These are phyloP conservation scores for Candida lessepsii DNA, from an alignment of 805 yeast species.

Conservation along the genomic window DNA sequence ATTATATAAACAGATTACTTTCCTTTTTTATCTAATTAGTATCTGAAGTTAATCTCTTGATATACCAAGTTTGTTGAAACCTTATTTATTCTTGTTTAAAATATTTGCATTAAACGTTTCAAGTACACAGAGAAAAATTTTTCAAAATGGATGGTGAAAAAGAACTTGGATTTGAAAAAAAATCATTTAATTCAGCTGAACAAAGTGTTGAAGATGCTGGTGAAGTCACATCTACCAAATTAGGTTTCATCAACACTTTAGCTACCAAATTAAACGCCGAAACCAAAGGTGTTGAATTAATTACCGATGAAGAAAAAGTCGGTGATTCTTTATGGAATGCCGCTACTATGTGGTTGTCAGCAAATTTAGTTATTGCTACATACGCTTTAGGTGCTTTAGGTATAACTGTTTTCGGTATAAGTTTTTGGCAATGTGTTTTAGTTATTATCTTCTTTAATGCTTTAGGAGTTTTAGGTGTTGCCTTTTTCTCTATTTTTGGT, in stretches of 20 bases:
- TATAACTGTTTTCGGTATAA: slow-evolving; percentile 59
- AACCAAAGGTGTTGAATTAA: slow-evolving; percentile 73
- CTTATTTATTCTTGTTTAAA: neutral
- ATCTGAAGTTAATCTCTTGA: neutral
- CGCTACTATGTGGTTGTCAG: slow-evolving; percentile 88
- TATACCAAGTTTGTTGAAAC: neutral
- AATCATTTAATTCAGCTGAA: slow-evolving; percentile 8
- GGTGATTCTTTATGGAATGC: slow-evolving; percentile 66
- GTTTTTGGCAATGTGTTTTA: slow-evolving; percentile 70
- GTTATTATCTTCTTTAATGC: slow-evolving; percentile 69
- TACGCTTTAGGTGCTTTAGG: slow-evolving; percentile 69
- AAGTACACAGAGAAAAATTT: neutral
- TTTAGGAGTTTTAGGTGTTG: slow-evolving; percentile 77
- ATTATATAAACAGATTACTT: slow-evolving; percentile 2
- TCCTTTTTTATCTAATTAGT: slow-evolving; percentile 2
- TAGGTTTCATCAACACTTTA: slow-evolving; percentile 28
- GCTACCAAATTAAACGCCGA: slow-evolving; percentile 42
- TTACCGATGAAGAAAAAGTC: slow-evolving; percentile 75
- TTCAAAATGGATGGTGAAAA: slow-evolving; percentile 9
- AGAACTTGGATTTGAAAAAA: slow-evolving; percentile 10
- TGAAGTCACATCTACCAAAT: slow-evolving; percentile 24
- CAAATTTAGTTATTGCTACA: slow-evolving; percentile 84
- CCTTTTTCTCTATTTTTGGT: slow-evolving; percentile 80
- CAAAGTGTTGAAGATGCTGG: slow-evolving; percentile 18
- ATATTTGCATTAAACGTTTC: neutral